Evolutionary conservation across 139 green algal genomes (phyloP), one percentile per base, ranked within the genome.

Genomic region (Micromonas pusilla): DNA sequence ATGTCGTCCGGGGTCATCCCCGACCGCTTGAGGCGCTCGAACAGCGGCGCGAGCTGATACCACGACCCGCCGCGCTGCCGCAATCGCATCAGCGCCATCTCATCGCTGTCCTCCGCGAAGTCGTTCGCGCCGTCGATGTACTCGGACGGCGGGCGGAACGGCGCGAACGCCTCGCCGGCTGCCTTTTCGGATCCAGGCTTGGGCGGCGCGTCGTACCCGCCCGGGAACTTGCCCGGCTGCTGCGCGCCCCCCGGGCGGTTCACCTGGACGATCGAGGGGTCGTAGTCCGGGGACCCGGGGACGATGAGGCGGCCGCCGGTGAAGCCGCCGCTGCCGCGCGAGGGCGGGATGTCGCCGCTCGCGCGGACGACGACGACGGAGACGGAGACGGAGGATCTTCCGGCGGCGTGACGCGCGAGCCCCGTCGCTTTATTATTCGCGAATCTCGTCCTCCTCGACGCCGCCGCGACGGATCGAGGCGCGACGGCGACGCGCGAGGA

Each of bases 1-100:
- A 75, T 64, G 25, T 75, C 37, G 68, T 75, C 33, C 25, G 68
- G 68, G 21, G 30, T 23, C 26, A 39, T 62, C 25, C 68, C 68
- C 23, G 21, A 21, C 5, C n/a, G 21, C n/a, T 63, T 30, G 23
- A 75, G 30, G 34, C n/a, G 20, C 1, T 6, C 34, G 9, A 75
- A 62, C 20, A 39, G 38, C 37, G 52, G 52, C 1, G 68, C 68
- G 23, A 75, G 30, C 33, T 32, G 36, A 23, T 63, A 39, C 68
- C 68, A 75, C 37, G 19, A 23, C 30, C 68, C 68, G 4, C 19
- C 68, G 68, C 68, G 68, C 20, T 32, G 3, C 21, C 68, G 68
- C 26, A 75, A 16, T 9, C 45, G 36, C 37, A 75, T 33, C 37
- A 75, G 37, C 21, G 53, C 26, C 68, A 75, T 75, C 26, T 39